Conservation (phyloP, 495 filamentous ascomycete genomes). For the Bathelium albidoporum region DNA sequence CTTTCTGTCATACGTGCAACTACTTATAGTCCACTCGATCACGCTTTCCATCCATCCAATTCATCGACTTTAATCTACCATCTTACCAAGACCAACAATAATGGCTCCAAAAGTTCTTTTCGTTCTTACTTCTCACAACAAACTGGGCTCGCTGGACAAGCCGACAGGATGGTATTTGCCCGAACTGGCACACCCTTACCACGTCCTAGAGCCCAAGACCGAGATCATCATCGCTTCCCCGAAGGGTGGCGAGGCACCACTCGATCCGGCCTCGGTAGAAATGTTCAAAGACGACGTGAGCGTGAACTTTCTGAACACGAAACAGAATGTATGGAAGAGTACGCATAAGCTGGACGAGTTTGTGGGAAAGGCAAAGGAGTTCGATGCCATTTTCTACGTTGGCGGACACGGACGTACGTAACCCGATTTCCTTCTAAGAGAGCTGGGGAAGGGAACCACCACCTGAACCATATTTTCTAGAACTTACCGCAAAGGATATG, state of each 20-base stretch:
- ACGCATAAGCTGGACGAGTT: conserved; percentile 45
- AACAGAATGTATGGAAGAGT: conserved; percentile 51
- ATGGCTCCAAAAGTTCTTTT: conserved; percentile 50
- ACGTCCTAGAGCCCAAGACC: conserved; percentile 45
- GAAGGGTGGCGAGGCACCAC: conserved; percentile 53
- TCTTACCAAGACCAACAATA: neutral
- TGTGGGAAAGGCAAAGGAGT: conserved; percentile 45
- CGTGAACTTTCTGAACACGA: conserved; percentile 43
- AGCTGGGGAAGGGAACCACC: neutral
- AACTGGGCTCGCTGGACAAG: conserved; percentile 41
- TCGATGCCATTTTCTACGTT: conserved; percentile 61
- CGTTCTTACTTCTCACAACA: conserved; percentile 53
- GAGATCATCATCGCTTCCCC: conserved; percentile 56
- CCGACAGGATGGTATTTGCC: conserved; percentile 62
- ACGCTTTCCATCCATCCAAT: neutral
- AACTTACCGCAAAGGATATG: too few relatives aligned
- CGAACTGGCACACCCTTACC: conserved; percentile 61
- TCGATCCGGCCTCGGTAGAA: conserved; percentile 56
- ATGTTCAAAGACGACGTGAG: conserved; percentile 45
- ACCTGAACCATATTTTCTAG: neutral
- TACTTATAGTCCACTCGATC: too few relatives aligned
- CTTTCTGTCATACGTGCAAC: too few relatives aligned
- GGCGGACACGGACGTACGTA: conserved; percentile 65
- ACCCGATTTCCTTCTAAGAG: neutral
- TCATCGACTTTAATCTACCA: neutral